These are phyloP conservation scores for Danielozyma ontarioensis DNA, from an alignment of 805 yeast genomes.

Conservation along the genomic window DNA sequence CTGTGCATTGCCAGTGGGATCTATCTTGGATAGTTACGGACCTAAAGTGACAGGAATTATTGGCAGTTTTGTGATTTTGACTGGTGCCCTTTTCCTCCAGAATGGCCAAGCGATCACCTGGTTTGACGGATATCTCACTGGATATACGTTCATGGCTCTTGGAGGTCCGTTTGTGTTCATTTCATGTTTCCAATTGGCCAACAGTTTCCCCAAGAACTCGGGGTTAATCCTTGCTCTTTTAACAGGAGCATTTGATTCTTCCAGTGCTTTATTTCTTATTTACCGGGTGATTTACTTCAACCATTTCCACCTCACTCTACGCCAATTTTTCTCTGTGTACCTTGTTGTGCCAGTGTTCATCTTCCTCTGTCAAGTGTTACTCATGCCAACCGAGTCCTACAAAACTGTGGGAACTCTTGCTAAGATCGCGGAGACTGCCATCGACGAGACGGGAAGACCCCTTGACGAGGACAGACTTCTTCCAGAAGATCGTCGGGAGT, in stretches of 20 bases:
- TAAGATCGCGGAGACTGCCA: slow-evolving; percentile 65
- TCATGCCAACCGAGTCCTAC: slow-evolving; percentile 79
- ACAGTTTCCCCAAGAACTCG: slow-evolving; percentile 75
- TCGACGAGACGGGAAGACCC: slow-evolving; percentile 64
- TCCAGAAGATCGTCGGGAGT: slow-evolving; percentile 31
- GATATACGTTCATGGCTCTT: slow-evolving; percentile 72
- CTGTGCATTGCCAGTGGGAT: slow-evolving; percentile 78
- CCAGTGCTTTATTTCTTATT: slow-evolving; percentile 78
- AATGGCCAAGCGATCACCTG: slow-evolving; percentile 26
- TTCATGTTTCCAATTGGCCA: slow-evolving; percentile 84
- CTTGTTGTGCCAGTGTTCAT: slow-evolving; percentile 76
- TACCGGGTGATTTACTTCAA: slow-evolving; percentile 63
- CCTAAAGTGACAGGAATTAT: slow-evolving; percentile 74
- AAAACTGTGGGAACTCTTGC: slow-evolving; percentile 66
- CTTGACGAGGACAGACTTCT: slow-evolving; percentile 41
- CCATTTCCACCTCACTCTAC: slow-evolving; percentile 37
- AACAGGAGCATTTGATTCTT: slow-evolving; percentile 92
- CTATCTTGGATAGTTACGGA: slow-evolving; percentile 71
- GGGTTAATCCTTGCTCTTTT: slow-evolving; percentile 77
- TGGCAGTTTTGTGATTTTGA: slow-evolving; percentile 57
- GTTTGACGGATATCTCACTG: slow-evolving; percentile 65
- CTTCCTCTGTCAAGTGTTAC: slow-evolving; percentile 59
- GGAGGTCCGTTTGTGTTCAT: slow-evolving; percentile 95
- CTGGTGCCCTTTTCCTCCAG: slow-evolving; percentile 50
- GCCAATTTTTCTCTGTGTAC: slow-evolving; percentile 61